Base-by-base conservation (phyloP, 768 basidiomycete genomes). In the Termitomyces eurrhizus region DNA sequence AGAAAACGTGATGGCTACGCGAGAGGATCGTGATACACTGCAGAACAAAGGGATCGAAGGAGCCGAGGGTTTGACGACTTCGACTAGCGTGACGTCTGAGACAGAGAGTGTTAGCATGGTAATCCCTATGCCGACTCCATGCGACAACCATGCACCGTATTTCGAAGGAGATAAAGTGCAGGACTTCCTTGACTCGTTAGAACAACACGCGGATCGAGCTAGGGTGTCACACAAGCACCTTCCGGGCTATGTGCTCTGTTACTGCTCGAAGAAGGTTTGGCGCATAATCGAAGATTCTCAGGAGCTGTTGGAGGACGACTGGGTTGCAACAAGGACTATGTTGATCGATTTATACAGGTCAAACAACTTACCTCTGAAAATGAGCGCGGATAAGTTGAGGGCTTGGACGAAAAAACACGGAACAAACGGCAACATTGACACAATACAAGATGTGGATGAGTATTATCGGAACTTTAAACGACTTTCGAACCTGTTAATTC, bases 161-260 rank as follows among this genome's bases (percentile, higher is more conserved):
- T 48, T 48, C 6, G 5, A 48, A 7, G 24, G 46, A 26, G 13
- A 48, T 1, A 9, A 13, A 14, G 46, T 48, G 3, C 46, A 48
- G 7, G 46, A 48, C 3, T 48, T 48, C 13, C 14, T 48, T 1
- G 24, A 48, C 6, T 29, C 5, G 14, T 13, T 48, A 14, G 24
- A 48, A 13, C 46, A 48, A 6, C 26, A 48, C 8, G 46, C 46
- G 13, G 46, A 48, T 29, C 1, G 24, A 7, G 46, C 46, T 3
- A 48, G 3, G 46, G 7, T 48, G 1, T 2, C 12, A 4, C 26
- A 46, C 5, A 5, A 3, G 45, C 21, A 24, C 4, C 4, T 46
- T 4, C 12, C 21, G 4, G 11, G 48, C 0, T 50, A 18, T 5
- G 26, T 32, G 0, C 16, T 2, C 0, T 0, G 16, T 0, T 50